phyloP scores from a whole-genome alignment of 2,329 filamentous ascomycete genomes.

The Huntiella moniliformis region DNA sequence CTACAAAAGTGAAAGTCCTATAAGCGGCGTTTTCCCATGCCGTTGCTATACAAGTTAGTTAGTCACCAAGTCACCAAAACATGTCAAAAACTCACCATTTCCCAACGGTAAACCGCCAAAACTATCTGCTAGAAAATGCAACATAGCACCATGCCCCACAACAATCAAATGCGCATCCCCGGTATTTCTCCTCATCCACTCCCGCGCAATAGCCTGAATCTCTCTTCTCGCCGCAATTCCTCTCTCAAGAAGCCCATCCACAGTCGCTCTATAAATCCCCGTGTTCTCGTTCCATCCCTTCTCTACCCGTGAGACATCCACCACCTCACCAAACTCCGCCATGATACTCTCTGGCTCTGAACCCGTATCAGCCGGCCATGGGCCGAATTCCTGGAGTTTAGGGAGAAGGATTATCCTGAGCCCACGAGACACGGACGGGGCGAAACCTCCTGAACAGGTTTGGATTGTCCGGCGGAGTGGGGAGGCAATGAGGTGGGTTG shows the following conservation, averaged over 20 bases:
- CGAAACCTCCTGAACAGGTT: slow-evolving; percentile 56
- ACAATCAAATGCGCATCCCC: slow-evolving; percentile 43
- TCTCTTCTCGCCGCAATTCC: slow-evolving; percentile 41
- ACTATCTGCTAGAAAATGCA: slow-evolving; percentile 74
- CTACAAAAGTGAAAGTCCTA: slow-evolving; percentile 46
- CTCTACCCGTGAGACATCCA: slow-evolving; percentile 44
- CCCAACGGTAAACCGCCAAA: slow-evolving; percentile 41
- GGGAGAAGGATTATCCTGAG: slow-evolving; percentile 44
- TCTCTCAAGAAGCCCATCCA: slow-evolving; percentile 37
- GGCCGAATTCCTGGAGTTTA: slow-evolving; percentile 60
- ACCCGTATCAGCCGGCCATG: slow-evolving; percentile 60
- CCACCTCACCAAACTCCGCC: slow-evolving; percentile 39
- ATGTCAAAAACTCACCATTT: slow-evolving; percentile 19
- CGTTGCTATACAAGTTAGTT: slow-evolving; percentile 30
- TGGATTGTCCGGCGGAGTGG: slow-evolving; percentile 66
- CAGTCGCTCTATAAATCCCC: slow-evolving; percentile 27
- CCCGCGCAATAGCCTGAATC: slow-evolving; percentile 31
- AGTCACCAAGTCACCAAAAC: too few relatives aligned
- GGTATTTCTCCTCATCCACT: slow-evolving; percentile 16
- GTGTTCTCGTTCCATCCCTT: slow-evolving; percentile 43
- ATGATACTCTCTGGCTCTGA: slow-evolving; percentile 34
- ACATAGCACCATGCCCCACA: slow-evolving; percentile 65
- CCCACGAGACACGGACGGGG: slow-evolving; percentile 25
- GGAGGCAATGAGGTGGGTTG: slow-evolving; percentile 58
- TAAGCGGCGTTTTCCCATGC: slow-evolving; percentile 59